These are phyloP conservation scores for Herpotrichia juniperi DNA, from an alignment of 2,329 filamentous ascomycete species.

Conservation along the genomic window DNA sequence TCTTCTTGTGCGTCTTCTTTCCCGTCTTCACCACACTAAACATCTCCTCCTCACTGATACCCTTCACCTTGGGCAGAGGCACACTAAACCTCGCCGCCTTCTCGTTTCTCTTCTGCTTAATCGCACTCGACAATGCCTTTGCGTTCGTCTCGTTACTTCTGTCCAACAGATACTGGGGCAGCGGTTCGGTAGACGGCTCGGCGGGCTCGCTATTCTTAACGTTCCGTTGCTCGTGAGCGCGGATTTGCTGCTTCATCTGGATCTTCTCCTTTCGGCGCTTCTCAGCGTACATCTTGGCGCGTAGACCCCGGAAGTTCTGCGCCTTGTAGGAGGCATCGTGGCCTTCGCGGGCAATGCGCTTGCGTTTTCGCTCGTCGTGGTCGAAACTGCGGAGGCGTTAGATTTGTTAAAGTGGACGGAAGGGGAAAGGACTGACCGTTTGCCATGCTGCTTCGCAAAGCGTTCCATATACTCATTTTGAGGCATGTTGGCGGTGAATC, in stretches of 20 bases:
- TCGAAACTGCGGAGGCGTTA: conserved; percentile 61
- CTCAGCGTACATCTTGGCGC: conserved; percentile 92
- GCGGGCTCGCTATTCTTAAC: conserved; percentile 82
- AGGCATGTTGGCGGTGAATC: conserved; percentile 59
- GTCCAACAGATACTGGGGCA: conserved; percentile 94
- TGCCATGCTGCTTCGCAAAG: conserved; percentile 67
- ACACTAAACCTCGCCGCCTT: conserved; percentile 94
- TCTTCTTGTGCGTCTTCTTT: conserved; percentile 90
- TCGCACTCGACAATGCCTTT: conserved; percentile 79
- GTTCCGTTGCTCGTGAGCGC: conserved; percentile 93
- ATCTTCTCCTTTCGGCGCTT: conserved; percentile 91
- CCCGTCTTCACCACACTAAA: conserved; percentile 82
- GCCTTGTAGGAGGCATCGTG: conserved; percentile 89
- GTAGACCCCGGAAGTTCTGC: conserved; percentile 88
- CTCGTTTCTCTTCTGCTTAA: conserved; percentile 90
- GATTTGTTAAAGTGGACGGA: conserved; percentile 1
- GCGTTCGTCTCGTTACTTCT: conserved; percentile 71
- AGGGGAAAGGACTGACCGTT: conserved; percentile 15
- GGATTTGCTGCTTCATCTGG: conserved; percentile 62
- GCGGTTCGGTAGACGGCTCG: conserved; percentile 78
- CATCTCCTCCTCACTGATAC: conserved; percentile 95
- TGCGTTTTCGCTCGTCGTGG: conserved; percentile 87
- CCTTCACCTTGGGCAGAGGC: conserved; percentile 90
- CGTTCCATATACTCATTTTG: conserved; percentile 82
- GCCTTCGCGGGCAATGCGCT: conserved; percentile 84